phyloP scores from a whole-genome alignment of 371 early-diverging fungal genomes.

The Encephalitozoon intestinalis region DNA sequence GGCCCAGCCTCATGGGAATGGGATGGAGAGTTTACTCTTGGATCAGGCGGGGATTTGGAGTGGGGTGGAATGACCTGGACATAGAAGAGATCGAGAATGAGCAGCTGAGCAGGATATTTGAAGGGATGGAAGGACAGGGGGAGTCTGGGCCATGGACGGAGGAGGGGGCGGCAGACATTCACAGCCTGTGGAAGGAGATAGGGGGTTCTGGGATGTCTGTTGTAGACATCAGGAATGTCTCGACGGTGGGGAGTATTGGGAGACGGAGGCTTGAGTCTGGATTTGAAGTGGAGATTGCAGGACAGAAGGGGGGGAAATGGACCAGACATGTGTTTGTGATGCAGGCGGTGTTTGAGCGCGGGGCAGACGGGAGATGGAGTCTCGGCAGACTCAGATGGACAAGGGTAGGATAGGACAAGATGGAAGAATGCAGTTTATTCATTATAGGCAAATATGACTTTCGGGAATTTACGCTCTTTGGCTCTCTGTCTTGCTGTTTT shows the following conservation, averaged over 20 bases:
- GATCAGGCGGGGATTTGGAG: not conserved
- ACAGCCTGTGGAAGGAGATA: not conserved
- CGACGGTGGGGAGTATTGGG: not conserved
- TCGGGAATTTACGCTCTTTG: slow-evolving; percentile 21
- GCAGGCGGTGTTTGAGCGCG: not conserved
- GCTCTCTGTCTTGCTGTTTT: slow-evolving; percentile 24
- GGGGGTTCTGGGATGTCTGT: not conserved
- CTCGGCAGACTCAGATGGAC: not conserved
- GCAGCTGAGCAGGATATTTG: not conserved
- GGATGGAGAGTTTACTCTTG: not conserved
- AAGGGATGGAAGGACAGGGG: not conserved
- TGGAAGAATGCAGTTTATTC: slow-evolving; percentile 30
- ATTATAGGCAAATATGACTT: slow-evolving; percentile 27
- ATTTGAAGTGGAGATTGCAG: not conserved
- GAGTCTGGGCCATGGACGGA: not conserved
- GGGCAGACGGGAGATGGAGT: not conserved
- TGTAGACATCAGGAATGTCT: not conserved
- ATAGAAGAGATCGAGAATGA: not conserved
- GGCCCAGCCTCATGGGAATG: not conserved
- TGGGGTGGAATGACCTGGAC: not conserved
- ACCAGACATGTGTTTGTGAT: not conserved
- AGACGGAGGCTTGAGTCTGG: not conserved
- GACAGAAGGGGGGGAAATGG: not conserved
- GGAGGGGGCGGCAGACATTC: not conserved
- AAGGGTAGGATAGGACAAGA: not conserved